A percentile compares a stretch with the other conserved stretches of the same genome.
Evolutionary conservation across 345 rosid species (phyloP).

Genomic region (Cochlearia excelsa): DNA sequence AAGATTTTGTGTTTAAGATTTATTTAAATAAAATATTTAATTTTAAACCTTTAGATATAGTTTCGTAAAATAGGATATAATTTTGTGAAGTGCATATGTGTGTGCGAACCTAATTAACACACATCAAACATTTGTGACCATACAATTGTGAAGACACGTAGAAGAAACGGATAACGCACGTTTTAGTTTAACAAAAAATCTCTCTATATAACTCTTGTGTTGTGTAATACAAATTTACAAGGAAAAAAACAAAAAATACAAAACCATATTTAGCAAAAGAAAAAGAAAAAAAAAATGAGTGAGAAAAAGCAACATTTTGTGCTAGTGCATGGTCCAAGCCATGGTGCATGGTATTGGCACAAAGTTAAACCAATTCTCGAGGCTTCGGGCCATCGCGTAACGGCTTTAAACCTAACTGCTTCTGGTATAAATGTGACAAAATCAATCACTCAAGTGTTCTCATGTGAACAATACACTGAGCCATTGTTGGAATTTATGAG

Average conservation of each 20-base stretch:
- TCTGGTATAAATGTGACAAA: constrained; percentile 42
- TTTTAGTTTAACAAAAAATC: too few relatives aligned
- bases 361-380: constrained; percentile 55
- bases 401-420: constrained; percentile 48
- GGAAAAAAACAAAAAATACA: background rate
- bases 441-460: constrained; percentile 41
- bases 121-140: too few relatives aligned
- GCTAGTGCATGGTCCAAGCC: constrained; percentile 57
- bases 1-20: too few relatives aligned
- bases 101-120: too few relatives aligned
- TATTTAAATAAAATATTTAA: too few relatives aligned
- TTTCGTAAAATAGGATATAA: too few relatives aligned
- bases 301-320: constrained; percentile 45
- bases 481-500: constrained; percentile 46
- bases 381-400: constrained; percentile 48
- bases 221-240: too few relatives aligned
- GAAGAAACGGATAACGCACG: too few relatives aligned
- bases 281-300: background rate
- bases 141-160: too few relatives aligned
- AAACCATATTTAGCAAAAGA: background rate
- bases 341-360: constrained; percentile 70
- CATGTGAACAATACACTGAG: constrained; percentile 43
- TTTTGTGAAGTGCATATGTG: too few relatives aligned
- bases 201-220: too few relatives aligned
- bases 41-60: too few relatives aligned